Evolutionary conservation across 371 early-diverging fungal species (phyloP).

Genomic region (Vairimorpha ceranae): DNA sequence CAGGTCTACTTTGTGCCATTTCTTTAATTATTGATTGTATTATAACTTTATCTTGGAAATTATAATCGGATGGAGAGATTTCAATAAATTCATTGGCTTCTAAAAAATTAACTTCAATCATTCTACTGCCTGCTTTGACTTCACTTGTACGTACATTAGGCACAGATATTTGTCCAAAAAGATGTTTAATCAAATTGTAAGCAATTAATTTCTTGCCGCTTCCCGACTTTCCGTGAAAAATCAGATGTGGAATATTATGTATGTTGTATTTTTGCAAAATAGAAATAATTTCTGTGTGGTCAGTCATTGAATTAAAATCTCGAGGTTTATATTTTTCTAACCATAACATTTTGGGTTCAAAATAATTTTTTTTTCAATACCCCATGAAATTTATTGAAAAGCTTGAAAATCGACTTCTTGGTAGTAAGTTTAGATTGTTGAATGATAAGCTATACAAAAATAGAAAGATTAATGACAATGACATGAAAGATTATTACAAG

Average conservation of each 20-base stretch:
- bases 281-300: conserved; percentile 69
- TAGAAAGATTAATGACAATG: conserved; percentile 46
- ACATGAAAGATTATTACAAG: conserved; percentile 71
- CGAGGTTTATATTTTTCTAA: conserved; percentile 86
- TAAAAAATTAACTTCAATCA: conserved; percentile 68
- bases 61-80: conserved; percentile 68
- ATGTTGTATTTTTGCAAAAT: conserved; percentile 72
- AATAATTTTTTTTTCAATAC: not conserved
- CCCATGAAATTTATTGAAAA: conserved; percentile 46
- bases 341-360: conserved; percentile 69
- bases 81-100: conserved; percentile 60
- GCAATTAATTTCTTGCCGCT: conserved; percentile 92
- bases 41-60: conserved; percentile 82
- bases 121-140: conserved; percentile 76
- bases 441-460: conserved; percentile 62
- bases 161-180: conserved; percentile 46
- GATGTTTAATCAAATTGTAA: conserved; percentile 67
- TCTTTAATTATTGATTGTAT: conserved; percentile 92
- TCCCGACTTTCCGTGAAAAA: conserved; percentile 89
- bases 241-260: conserved; percentile 72
- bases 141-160: conserved; percentile 74
- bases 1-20: conserved; percentile 89
- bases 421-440: conserved; percentile 62
- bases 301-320: conserved; percentile 73
- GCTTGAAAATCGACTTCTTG: conserved; percentile 52